Percentiles rank a stretch among this genome's conserved stretches.
Evolutionary conservation across 768 basidiomycete genomes (phyloP).

Genomic region (Lactarius quietus): DNA sequence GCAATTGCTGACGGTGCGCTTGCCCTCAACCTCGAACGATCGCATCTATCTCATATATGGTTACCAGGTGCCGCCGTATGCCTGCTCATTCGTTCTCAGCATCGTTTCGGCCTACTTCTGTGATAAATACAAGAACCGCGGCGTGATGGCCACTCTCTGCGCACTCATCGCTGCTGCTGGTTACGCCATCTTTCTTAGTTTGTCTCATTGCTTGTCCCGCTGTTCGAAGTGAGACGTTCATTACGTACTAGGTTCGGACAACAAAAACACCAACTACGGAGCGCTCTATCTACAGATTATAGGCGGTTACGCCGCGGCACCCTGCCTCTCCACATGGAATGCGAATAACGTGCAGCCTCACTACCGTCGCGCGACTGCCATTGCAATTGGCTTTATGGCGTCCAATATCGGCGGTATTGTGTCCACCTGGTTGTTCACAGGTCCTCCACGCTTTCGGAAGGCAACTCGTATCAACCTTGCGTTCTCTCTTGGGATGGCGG

Average conservation of each 20-base stretch:
- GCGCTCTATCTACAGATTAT: slow-evolving; percentile 33
- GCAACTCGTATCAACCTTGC: slow-evolving; percentile 18
- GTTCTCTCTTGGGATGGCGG: slow-evolving; percentile 10
- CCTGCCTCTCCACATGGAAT: slow-evolving; percentile 30
- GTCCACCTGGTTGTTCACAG: not conserved
- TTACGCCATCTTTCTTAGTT: slow-evolving; percentile 21
- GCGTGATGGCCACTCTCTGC: slow-evolving; percentile 14
- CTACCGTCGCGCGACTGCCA: slow-evolving; percentile 21
- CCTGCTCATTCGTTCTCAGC: slow-evolving; percentile 27
- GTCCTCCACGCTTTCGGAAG: slow-evolving; percentile 14
- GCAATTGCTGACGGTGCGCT: slow-evolving; percentile 31
- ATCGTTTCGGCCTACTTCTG: slow-evolving; percentile 15
- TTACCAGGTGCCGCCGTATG: slow-evolving; percentile 29
- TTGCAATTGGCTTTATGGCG: slow-evolving; percentile 30
- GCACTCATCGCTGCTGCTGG: slow-evolving; percentile 16
- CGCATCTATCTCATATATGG: slow-evolving; percentile 1
- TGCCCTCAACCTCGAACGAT: not conserved
- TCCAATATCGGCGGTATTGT: slow-evolving; percentile 20
- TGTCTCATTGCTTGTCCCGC: not conserved
- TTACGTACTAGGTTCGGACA: slow-evolving; percentile 24
- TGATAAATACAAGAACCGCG: slow-evolving; percentile 17
- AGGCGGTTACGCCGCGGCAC: slow-evolving; percentile 31
- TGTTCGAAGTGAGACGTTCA: not conserved
- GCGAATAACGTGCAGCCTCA: slow-evolving; percentile 32
- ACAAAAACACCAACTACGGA: slow-evolving; percentile 29